These are phyloP conservation scores for Decorospora gaudefroyi DNA, from an alignment of 2,329 filamentous ascomycete genomes.

Conservation along the genomic window DNA sequence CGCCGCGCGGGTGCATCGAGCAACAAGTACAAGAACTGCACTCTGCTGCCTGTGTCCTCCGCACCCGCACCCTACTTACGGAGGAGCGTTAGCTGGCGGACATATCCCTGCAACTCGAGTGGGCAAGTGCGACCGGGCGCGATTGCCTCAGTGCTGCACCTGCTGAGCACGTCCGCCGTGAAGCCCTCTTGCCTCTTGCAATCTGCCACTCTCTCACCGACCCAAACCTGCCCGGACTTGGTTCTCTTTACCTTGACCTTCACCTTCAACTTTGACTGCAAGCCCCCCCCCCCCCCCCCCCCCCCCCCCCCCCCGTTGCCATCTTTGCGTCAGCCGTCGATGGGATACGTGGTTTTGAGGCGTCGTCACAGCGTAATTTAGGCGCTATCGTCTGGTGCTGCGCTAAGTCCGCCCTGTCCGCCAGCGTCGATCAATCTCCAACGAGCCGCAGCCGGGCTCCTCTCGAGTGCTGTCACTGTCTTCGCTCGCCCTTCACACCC, in stretches of 20 bases:
- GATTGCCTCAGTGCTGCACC: slow-evolving; percentile 8
- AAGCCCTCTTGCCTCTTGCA: slow-evolving; percentile 3
- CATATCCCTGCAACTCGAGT: slow-evolving; percentile 9
- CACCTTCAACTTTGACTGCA: not conserved
- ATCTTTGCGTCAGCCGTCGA: not conserved
- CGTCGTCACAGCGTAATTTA: slow-evolving; percentile 9
- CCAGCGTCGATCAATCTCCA: slow-evolving; percentile 17
- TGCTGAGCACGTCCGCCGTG: not conserved
- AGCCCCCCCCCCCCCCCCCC: not conserved
- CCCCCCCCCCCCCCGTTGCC: not conserved
- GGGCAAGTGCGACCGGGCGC: slow-evolving; percentile 12
- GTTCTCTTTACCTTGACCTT: not conserved
- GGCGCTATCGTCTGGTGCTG: slow-evolving; percentile 12
- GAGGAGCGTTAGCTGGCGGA: slow-evolving; percentile 6
- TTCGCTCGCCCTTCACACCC: slow-evolving; percentile 9
- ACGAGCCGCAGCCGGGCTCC: slow-evolving; percentile 17
- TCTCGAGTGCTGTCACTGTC: not conserved
- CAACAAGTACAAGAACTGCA: too few relatives aligned
- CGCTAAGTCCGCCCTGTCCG: slow-evolving; percentile 12
- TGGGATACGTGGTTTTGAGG: slow-evolving; percentile 5
- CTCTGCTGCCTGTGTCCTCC: not conserved
- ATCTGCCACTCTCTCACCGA: slow-evolving; percentile 7
- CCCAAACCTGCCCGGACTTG: not conserved
- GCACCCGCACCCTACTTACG: not conserved
- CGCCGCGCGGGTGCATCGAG: slow-evolving; percentile 1